A percentile compares a stretch with the other conserved stretches of the same genome.
These are phyloP conservation scores for Mortierella sp. DNA, from an alignment of 371 early-diverging fungal genomes.

Conservation along the genomic window DNA sequence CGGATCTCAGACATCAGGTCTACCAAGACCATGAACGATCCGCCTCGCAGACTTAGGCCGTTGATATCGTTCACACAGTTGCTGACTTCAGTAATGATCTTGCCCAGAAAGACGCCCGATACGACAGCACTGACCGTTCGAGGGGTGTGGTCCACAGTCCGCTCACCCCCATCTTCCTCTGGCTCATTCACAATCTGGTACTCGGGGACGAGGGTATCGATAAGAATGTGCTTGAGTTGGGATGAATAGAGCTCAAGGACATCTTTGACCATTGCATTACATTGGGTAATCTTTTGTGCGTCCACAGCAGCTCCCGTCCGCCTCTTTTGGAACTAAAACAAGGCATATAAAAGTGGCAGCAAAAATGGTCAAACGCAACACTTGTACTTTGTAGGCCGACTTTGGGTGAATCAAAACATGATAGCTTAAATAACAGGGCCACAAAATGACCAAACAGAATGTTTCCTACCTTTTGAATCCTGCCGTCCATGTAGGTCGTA, in stretches of 20 bases:
- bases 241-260: conserved; percentile 73
- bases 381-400: no score
- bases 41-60: conserved; percentile 63
- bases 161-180: conserved; percentile 44
- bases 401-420: no score
- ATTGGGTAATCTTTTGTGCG: conserved; percentile 76
- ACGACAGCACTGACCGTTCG: conserved; percentile 64
- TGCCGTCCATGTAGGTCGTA: conserved; percentile 85
- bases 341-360: conserved; percentile 8
- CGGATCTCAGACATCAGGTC: conserved; percentile 64
- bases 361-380: no score
- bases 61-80: conserved; percentile 70
- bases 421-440: not conserved
- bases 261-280: conserved; percentile 81
- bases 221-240: conserved; percentile 66
- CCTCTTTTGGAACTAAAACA: conserved; percentile 19
- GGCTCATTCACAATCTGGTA: conserved; percentile 14
- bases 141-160: conserved; percentile 49
- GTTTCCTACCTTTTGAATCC: conserved; percentile 65
- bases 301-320: conserved; percentile 55
- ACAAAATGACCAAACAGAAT: not conserved
- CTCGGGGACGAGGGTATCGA: conserved; percentile 50
- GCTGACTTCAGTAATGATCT: conserved; percentile 64
- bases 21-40: conserved; percentile 63
- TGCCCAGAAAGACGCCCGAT: conserved; percentile 65